Conservation (phyloP, 306 rosid species). For the Rosa rugosa region DNA sequence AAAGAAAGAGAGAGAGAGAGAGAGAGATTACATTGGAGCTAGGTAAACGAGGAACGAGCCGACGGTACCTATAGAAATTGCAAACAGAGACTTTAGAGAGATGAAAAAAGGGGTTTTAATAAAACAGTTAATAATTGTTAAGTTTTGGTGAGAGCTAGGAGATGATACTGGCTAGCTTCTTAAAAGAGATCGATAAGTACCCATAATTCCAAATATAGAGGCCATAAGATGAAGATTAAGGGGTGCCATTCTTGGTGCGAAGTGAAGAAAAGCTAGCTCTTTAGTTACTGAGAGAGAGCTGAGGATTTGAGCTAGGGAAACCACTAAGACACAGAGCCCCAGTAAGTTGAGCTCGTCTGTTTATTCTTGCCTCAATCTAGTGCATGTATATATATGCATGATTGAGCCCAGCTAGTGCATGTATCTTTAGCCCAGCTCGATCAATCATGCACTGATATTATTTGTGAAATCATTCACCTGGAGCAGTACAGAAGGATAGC, state of each 20-base stretch:
- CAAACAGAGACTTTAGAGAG: background rate
- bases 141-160: background rate
- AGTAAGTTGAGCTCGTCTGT: background rate
- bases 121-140: background rate
- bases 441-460: background rate
- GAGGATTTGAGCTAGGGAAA: background rate
- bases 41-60: slow-evolving; percentile 36
- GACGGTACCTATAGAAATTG: slow-evolving; percentile 24
- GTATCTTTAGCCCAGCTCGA: background rate
- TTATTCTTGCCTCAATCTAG: background rate
- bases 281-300: background rate
- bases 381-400: background rate
- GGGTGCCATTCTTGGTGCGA: slow-evolving; percentile 28
- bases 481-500: background rate
- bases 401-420: too few species aligned
- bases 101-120: background rate
- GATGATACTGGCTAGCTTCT: background rate
- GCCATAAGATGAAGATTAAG: slow-evolving; percentile 18
- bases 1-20: background rate
- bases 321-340: background rate
- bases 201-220: slow-evolving; percentile 43
- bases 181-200: slow-evolving; percentile 14
- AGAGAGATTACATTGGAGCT: slow-evolving; percentile 36
- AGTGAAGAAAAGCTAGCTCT: background rate
- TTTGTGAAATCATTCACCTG: background rate